A percentile compares a stretch with the other conserved stretches of the same genome.
Conservation (phyloP, 768 basidiomycete genomes). For the Calocybe cyanea region DNA sequence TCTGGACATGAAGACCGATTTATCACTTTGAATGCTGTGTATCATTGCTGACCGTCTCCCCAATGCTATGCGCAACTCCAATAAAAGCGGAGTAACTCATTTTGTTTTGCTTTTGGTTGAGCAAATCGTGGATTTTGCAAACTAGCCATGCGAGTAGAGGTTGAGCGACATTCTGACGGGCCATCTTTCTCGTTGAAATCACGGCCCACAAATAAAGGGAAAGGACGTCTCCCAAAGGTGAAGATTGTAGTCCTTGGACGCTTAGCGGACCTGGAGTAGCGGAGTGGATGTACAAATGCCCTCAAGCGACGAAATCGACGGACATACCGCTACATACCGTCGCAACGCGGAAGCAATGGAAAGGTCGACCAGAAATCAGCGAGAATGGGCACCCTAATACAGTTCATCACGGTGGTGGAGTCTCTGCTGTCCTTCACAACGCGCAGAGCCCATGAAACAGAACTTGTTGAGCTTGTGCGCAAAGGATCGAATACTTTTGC, state of each 20-base stretch:
- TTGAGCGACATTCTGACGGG: too few species aligned
- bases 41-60: too few species aligned
- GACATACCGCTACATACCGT: constrained; percentile 18
- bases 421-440: constrained; percentile 7
- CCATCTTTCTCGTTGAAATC: constrained; percentile 3
- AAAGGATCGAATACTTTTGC: constrained; percentile 5
- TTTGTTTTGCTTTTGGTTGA: too few species aligned
- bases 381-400: constrained; percentile 14
- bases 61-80: too few species aligned
- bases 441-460: constrained; percentile 15
- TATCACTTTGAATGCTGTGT: too few species aligned
- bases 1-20: too few species aligned
- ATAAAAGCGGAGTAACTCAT: too few species aligned
- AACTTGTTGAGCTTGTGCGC: constrained; percentile 13
- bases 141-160: too few species aligned
- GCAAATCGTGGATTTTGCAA: too few species aligned
- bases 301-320: constrained; percentile 15
- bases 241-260: neutral
- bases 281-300: constrained; percentile 5
- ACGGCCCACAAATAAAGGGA: constrained; percentile 8
- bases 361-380: constrained; percentile 13
- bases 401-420: constrained; percentile 15
- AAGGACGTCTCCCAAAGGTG: neutral
- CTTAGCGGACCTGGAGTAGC: constrained; percentile 14
- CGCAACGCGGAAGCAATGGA: constrained; percentile 18